phyloP scores from a whole-genome alignment of 495 filamentous ascomycete genomes.

The Thermothielavioides terrestris region DNA sequence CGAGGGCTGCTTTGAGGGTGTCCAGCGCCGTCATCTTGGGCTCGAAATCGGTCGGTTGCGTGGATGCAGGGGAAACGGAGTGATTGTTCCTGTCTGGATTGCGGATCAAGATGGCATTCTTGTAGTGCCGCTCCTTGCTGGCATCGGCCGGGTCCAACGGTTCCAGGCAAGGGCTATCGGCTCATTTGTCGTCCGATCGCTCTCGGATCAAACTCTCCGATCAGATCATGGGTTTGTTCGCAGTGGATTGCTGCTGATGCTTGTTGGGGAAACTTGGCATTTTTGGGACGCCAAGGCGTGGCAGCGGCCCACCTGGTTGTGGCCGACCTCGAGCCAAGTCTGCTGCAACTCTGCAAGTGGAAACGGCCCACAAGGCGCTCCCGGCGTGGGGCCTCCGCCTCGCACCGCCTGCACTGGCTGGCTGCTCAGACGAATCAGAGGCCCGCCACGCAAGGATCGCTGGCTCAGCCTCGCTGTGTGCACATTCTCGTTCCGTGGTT shows the following conservation, averaged over 20 bases:
- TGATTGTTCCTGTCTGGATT: background rate
- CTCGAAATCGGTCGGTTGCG: too few relatives aligned
- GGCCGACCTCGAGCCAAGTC: background rate
- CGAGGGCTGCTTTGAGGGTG: constrained; percentile 27
- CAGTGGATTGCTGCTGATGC: background rate
- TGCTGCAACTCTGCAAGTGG: background rate
- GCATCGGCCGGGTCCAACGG: background rate
- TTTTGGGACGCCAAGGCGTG: background rate
- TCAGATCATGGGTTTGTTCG: constrained; percentile 1
- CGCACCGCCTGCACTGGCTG: background rate
- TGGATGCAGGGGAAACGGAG: too few relatives aligned
- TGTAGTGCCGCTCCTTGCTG: background rate
- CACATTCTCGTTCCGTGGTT: background rate
- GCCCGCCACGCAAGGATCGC: background rate
- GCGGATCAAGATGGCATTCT: background rate
- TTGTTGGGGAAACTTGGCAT: too few relatives aligned
- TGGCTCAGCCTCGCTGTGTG: constrained; percentile 4
- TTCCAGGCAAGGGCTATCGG: background rate
- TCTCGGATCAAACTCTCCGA: too few relatives aligned
- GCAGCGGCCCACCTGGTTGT: background rate
- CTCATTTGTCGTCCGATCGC: constrained; percentile 8
- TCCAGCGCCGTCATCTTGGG: constrained; percentile 14
- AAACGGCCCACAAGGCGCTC: background rate
- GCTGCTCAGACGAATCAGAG: background rate
- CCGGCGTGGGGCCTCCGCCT: background rate